Percentiles rank a stretch among this genome's conserved stretches.
Evolutionary conservation across 73 alveolate species (phyloP).

Genomic region (Paramecium bursaria): DNA sequence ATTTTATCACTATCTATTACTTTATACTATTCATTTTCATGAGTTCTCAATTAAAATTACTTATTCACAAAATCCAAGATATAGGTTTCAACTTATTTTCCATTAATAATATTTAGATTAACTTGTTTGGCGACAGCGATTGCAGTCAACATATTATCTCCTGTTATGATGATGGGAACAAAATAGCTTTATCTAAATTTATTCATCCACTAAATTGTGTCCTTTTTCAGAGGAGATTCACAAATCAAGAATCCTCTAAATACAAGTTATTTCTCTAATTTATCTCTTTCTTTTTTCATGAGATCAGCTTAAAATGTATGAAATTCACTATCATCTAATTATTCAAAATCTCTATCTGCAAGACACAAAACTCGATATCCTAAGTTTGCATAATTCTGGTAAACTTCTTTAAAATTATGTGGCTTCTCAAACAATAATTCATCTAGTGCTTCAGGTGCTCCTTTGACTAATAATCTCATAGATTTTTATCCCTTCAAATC

Average conservation of each 20-base stretch:
- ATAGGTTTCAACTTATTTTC: constrained; percentile 31
- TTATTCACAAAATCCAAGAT: constrained; percentile 67
- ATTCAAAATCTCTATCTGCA: constrained; percentile 83
- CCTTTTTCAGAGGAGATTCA: constrained; percentile 93
- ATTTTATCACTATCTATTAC: background rate
- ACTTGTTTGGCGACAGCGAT: constrained; percentile 88
- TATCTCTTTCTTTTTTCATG: constrained; percentile 92
- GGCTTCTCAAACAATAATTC: constrained; percentile 82
- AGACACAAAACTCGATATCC: constrained; percentile 95
- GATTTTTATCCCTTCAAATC: constrained; percentile 75
- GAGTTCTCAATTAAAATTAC: constrained; percentile 70
- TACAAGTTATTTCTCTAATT: constrained; percentile 86
- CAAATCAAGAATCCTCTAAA: constrained; percentile 93
- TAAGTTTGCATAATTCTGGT: constrained; percentile 77
- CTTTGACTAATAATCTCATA: constrained; percentile 87
- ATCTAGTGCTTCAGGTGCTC: constrained; percentile 96
- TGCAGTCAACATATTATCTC: constrained; percentile 96
- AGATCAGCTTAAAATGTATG: too few relatives aligned
- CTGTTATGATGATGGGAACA: constrained; percentile 91
- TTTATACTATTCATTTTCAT: background rate
- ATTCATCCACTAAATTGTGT: constrained; percentile 80
- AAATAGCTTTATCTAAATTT: constrained; percentile 81
- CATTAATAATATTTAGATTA: constrained; percentile 71
- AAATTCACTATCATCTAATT: constrained; percentile 67
- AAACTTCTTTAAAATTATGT: constrained; percentile 76